phyloP scores from a whole-genome alignment of 306 rosid genomes.

The Vigna mungo region DNA sequence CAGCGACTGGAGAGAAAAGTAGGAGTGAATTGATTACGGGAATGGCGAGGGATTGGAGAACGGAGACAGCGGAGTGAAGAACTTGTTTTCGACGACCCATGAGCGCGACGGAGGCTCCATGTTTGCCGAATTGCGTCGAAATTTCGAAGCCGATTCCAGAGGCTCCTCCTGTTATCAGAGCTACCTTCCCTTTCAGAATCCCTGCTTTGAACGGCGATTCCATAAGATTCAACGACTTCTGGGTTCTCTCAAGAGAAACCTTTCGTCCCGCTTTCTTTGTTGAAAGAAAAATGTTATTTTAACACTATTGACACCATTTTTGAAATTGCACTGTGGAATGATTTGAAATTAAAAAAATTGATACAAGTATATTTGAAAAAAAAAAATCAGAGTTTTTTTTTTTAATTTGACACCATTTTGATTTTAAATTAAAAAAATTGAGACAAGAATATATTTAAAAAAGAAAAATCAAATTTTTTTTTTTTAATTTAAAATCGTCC shows the following conservation, averaged over 20 bases:
- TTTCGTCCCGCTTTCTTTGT: not conserved
- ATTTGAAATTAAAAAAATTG: too few species aligned
- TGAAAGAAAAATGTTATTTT: too few species aligned
- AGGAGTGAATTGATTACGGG: slow-evolving; percentile 33
- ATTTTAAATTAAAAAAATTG: too few species aligned
- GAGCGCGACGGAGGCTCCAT: slow-evolving; percentile 89
- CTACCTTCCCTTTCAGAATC: slow-evolving; percentile 77
- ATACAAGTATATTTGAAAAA: too few species aligned
- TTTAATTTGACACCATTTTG: too few species aligned
- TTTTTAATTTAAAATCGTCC: too few species aligned
- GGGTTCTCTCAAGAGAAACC: not conserved
- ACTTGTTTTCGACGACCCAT: slow-evolving; percentile 89
- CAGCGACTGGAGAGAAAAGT: not conserved
- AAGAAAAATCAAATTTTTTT: too few species aligned
- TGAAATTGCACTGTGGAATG: too few species aligned
- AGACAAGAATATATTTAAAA: too few species aligned
- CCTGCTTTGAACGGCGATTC: slow-evolving; percentile 72
- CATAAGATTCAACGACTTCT: not conserved
- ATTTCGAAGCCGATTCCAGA: slow-evolving; percentile 93
- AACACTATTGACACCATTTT: too few species aligned
- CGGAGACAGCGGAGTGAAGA: slow-evolving; percentile 74
- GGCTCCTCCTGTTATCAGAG: slow-evolving; percentile 89
- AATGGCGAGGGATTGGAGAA: slow-evolving; percentile 70
- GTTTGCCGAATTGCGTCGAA: slow-evolving; percentile 76
- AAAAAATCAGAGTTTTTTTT: too few species aligned